These are phyloP conservation scores for Penicillium sp. DNA, from an alignment of 2,329 filamentous ascomycete species.

Conservation along the genomic window DNA sequence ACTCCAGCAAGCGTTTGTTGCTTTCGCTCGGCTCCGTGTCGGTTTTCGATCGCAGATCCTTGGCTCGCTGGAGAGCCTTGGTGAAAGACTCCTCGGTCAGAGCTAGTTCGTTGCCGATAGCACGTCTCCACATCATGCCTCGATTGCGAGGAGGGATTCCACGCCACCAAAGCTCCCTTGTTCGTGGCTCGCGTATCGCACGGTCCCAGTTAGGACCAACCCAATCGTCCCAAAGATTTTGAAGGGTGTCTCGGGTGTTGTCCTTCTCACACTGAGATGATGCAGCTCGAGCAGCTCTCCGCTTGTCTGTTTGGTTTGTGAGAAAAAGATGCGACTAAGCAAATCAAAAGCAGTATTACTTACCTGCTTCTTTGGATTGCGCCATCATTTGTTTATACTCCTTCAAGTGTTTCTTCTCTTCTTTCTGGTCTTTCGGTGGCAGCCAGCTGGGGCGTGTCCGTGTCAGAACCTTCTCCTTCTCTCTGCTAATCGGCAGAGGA, in stretches of 20 bases:
- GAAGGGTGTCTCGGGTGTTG: slow-evolving; percentile 56
- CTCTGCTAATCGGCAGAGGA: slow-evolving; percentile 67
- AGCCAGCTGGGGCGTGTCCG: slow-evolving; percentile 71
- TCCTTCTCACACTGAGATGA: slow-evolving; percentile 54
- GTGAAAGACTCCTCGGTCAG: slow-evolving; percentile 60
- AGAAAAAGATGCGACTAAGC: slow-evolving; percentile 1
- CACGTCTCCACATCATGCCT: slow-evolving; percentile 62
- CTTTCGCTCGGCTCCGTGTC: slow-evolving; percentile 47
- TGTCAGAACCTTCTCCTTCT: slow-evolving; percentile 67
- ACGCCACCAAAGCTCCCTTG: slow-evolving; percentile 67
- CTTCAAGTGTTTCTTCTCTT: slow-evolving; percentile 86
- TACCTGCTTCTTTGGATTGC: slow-evolving; percentile 61
- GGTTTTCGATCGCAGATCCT: slow-evolving; percentile 50
- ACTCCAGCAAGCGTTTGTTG: slow-evolving; percentile 53
- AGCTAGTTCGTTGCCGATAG: slow-evolving; percentile 65
- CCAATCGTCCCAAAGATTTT: slow-evolving; percentile 65
- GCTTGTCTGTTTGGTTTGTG: slow-evolving; percentile 48
- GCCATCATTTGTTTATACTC: slow-evolving; percentile 70
- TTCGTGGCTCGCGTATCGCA: slow-evolving; percentile 58
- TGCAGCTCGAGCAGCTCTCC: slow-evolving; percentile 53
- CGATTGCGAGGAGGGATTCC: slow-evolving; percentile 62
- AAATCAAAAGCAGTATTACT: slow-evolving; percentile 22
- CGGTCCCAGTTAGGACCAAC: slow-evolving; percentile 64
- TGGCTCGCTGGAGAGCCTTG: slow-evolving; percentile 61
- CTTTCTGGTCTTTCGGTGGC: slow-evolving; percentile 75